A percentile compares a stretch with the other conserved stretches of the same genome.
Conservation (phyloP, 306 rosid species). For the Benincasa hispida region DNA sequence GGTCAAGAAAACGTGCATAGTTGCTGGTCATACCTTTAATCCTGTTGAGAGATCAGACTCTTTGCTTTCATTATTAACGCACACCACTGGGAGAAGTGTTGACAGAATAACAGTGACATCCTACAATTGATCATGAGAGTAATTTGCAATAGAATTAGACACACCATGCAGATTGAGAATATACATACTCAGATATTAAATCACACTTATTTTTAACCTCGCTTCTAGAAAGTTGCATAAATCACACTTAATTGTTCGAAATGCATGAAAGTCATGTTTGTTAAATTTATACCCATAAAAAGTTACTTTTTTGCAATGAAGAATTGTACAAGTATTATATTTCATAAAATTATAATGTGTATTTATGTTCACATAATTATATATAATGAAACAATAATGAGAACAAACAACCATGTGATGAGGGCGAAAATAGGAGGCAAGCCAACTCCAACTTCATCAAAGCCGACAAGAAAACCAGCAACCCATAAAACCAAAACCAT, state of each 20-base stretch:
- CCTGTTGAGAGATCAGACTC: slow-evolving; percentile 76
- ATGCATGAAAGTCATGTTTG: not conserved
- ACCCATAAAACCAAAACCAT: too few species aligned
- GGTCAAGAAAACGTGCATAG: not conserved
- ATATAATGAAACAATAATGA: too few species aligned
- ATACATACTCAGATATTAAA: not conserved
- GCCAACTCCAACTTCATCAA: too few species aligned
- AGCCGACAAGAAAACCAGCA: too few species aligned
- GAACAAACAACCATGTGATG: too few species aligned
- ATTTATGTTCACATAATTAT: not conserved
- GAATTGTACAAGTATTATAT: not conserved
- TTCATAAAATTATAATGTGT: not conserved
- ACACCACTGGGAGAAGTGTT: slow-evolving; percentile 70
- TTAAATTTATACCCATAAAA: not conserved
- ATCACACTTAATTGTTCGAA: not conserved
- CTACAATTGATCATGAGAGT: slow-evolving; percentile 29
- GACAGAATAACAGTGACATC: slow-evolving; percentile 62
- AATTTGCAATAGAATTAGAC: not conserved
- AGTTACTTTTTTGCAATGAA: not conserved
- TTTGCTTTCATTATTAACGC: slow-evolving; percentile 56
- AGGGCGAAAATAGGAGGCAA: too few species aligned
- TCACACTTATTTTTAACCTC: not conserved
- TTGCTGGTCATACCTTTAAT: slow-evolving; percentile 44
- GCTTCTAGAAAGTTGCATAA: not conserved
- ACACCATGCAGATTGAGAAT: not conserved